A percentile compares a stretch with the other conserved stretches of the same genome.
Conservation (phyloP, 331 rosid species). For the Erythrophleum ivorense region DNA sequence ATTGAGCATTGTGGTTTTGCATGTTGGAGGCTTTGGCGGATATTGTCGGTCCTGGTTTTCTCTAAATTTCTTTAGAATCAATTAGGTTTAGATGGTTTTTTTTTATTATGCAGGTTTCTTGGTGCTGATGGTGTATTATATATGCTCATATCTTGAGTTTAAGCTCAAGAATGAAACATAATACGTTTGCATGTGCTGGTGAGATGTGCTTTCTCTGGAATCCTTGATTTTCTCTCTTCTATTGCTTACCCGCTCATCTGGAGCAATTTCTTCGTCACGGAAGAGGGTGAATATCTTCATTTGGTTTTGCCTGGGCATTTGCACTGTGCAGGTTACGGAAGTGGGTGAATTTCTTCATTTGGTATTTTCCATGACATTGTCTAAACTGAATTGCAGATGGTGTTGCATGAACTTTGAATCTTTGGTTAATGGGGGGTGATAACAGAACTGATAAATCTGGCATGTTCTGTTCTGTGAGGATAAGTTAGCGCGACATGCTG, state of each 20-base stretch:
- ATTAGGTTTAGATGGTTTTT: slow-evolving; percentile 47
- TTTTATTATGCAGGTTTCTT: slow-evolving; percentile 51
- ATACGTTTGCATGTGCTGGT: slow-evolving; percentile 30
- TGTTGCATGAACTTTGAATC: slow-evolving; percentile 57
- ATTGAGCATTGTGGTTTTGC: slow-evolving; percentile 9
- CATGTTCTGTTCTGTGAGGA: slow-evolving; percentile 51
- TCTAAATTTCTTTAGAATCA: slow-evolving; percentile 46
- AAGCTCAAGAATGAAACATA: slow-evolving; percentile 39
- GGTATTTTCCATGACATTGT: slow-evolving; percentile 45
- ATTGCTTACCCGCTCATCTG: neutral
- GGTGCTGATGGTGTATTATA: slow-evolving; percentile 37
- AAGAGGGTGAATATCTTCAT: slow-evolving; percentile 15
- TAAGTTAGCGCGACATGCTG: slow-evolving; percentile 44
- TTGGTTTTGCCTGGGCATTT: slow-evolving; percentile 44
- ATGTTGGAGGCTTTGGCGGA: slow-evolving; percentile 17
- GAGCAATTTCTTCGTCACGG: slow-evolving; percentile 25
- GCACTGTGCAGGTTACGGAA: slow-evolving; percentile 47
- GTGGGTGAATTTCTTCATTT: slow-evolving; percentile 42
- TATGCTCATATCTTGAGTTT: slow-evolving; percentile 28
- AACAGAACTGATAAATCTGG: slow-evolving; percentile 45
- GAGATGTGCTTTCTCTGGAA: slow-evolving; percentile 32
- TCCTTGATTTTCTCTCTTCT: neutral
- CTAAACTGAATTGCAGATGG: slow-evolving; percentile 67
- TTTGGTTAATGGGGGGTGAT: slow-evolving; percentile 46
- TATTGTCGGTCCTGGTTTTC: slow-evolving; percentile 34